phyloP scores from a whole-genome alignment of 495 filamentous ascomycete genomes.

The Aspergillus bridgeri region DNA sequence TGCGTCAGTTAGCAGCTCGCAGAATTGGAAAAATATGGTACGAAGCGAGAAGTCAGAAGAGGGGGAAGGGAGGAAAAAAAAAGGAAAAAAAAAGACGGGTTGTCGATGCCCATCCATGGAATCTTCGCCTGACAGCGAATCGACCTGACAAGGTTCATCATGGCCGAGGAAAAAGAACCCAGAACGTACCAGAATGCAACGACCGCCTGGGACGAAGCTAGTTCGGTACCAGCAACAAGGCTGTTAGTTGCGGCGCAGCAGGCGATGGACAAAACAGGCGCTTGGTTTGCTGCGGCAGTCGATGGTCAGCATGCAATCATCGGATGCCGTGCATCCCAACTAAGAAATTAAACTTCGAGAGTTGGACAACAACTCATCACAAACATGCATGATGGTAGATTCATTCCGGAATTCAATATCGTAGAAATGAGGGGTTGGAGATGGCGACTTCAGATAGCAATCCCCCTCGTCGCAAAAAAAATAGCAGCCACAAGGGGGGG shows the following conservation, averaged over 20 bases:
- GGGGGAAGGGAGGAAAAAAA: neutral
- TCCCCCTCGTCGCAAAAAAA: neutral
- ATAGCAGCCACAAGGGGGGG: neutral
- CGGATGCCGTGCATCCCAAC: neutral
- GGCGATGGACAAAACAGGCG: slow-evolving; percentile 66
- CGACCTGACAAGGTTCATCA: neutral
- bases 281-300: slow-evolving; percentile 33
- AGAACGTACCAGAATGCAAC: slow-evolving; percentile 67
- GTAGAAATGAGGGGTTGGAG: neutral
- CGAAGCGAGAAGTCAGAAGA: neutral
- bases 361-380: neutral
- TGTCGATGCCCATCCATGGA: neutral
- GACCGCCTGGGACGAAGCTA: slow-evolving; percentile 66
- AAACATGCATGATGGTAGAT: slow-evolving; percentile 2
- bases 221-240: slow-evolving; percentile 75
- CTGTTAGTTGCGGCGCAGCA: slow-evolving; percentile 54
- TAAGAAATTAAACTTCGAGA: neutral
- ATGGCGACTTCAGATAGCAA: neutral
- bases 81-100: neutral
- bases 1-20: slow-evolving; percentile 32
- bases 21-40: slow-evolving; percentile 17
- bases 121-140: slow-evolving; percentile 2
- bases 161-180: neutral
- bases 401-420: neutral
- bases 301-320: slow-evolving; percentile 11